A percentile compares a stretch with the other conserved stretches of the same genome.
Conservation (phyloP, 768 basidiomycete genomes). For the Leucocoprinus birnbaumii region DNA sequence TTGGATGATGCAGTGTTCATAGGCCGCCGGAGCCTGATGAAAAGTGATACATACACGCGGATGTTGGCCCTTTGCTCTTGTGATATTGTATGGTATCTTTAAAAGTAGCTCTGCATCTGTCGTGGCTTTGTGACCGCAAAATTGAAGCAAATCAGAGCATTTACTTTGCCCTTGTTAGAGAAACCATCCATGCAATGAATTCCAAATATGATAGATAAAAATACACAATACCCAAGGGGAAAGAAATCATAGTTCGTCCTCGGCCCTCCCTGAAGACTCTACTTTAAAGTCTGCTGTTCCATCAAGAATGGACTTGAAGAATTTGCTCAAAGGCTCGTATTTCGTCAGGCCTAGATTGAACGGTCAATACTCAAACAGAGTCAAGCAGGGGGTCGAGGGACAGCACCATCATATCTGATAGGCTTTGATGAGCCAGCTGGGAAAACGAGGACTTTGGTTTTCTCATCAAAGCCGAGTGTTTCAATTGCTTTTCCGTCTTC, state of each 20-base stretch:
- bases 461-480: slow-evolving; percentile 44
- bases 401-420: slow-evolving; percentile 65
- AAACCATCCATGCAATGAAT: not conserved
- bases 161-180: no score
- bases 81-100: no score
- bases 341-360: slow-evolving; percentile 58
- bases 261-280: slow-evolving; percentile 7
- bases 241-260: slow-evolving; percentile 14
- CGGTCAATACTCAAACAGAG: not conserved
- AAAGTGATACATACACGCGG: no score
- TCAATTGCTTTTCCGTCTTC: slow-evolving; percentile 57
- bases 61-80: no score
- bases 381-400: not conserved
- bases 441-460: slow-evolving; percentile 72
- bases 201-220: not conserved
- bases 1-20: not conserved
- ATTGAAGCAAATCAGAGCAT: no score
- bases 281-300: slow-evolving; percentile 56
- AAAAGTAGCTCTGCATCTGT: no score
- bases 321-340: slow-evolving; percentile 69
- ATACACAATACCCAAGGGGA: slow-evolving; percentile 4
- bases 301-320: slow-evolving; percentile 68
- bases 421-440: slow-evolving; percentile 53
- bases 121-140: no score
- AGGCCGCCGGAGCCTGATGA: no score